Evolutionary conservation across 2,329 filamentous ascomycete genomes (phyloP).

Genomic region (Claviceps sp.): DNA sequence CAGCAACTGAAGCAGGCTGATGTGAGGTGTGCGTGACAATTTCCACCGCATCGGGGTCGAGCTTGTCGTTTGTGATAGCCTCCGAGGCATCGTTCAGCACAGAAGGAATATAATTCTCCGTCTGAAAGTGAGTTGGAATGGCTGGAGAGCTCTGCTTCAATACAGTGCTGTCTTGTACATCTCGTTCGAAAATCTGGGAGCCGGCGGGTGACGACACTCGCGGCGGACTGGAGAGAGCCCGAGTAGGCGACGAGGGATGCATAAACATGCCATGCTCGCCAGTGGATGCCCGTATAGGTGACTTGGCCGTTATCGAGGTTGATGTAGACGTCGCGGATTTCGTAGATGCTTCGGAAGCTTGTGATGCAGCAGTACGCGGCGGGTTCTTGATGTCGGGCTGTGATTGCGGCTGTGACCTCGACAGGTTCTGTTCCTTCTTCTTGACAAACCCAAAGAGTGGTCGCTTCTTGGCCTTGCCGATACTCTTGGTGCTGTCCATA

Average conservation of each 20-base stretch:
- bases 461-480: conserved; percentile 35
- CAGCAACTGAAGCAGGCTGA: conserved; percentile 59
- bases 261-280: conserved; percentile 28
- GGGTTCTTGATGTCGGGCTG: conserved; percentile 21
- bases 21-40: conserved; percentile 81
- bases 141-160: conserved; percentile 62
- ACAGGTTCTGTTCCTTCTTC: conserved; percentile 37
- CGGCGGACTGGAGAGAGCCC: conserved; percentile 57
- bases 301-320: conserved; percentile 21
- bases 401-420: conserved; percentile 24
- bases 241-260: conserved; percentile 49
- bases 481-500: conserved; percentile 13
- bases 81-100: conserved; percentile 84
- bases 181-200: conserved; percentile 82
- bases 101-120: conserved; percentile 84
- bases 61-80: conserved; percentile 74
- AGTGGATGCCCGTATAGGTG: conserved; percentile 16
- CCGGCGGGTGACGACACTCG: conserved; percentile 64
- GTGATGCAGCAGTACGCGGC: conserved; percentile 11
- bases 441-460: conserved; percentile 48
- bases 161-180: conserved; percentile 67
- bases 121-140: conserved; percentile 88
- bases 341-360: conserved; percentile 1
- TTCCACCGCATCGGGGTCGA: conserved; percentile 82
- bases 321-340: not conserved